These are phyloP conservation scores for Ascochyta lentis DNA, from an alignment of 2,329 filamentous ascomycete genomes.

Conservation along the genomic window DNA sequence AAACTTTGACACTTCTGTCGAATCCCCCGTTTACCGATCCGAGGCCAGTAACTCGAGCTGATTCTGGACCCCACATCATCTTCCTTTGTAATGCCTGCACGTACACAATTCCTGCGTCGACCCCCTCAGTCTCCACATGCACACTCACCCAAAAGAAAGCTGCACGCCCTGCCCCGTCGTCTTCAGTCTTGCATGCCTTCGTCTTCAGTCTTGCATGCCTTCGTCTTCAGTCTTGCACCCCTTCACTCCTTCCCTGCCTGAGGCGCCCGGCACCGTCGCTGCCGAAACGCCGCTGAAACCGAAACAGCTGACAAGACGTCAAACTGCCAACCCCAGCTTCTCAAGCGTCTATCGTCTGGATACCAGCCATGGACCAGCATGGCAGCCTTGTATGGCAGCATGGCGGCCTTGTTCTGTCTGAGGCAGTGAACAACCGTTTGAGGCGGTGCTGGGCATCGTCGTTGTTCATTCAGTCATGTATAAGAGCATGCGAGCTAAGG, in stretches of 20 bases:
- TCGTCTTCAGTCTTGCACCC: neutral
- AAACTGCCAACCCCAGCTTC: slow-evolving; percentile 15
- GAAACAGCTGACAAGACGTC: slow-evolving; percentile 29
- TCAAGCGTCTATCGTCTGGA: slow-evolving; percentile 28
- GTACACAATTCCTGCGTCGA: neutral
- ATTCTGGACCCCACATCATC: neutral
- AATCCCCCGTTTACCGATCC: slow-evolving; percentile 4
- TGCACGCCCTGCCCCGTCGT: too few relatives aligned
- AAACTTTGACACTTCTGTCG: neutral
- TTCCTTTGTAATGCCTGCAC: neutral
- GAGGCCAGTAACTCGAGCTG: neutral
- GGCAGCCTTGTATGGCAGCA: slow-evolving; percentile 16
- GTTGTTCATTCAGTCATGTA: slow-evolving; percentile 8
- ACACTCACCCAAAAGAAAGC: too few relatives aligned
- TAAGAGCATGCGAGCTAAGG: slow-evolving; percentile 17
- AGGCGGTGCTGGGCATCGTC: slow-evolving; percentile 16
- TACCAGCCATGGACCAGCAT: slow-evolving; percentile 4
- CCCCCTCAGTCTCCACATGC: too few relatives aligned
- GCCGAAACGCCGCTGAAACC: slow-evolving; percentile 35
- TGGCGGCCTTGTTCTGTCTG: slow-evolving; percentile 12
- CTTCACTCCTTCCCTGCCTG: neutral
- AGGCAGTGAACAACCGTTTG: slow-evolving; percentile 19
- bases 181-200: too few relatives aligned
- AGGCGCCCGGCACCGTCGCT: slow-evolving; percentile 25
- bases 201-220: neutral